Percentiles rank a stretch among this genome's conserved stretches.
These are phyloP conservation scores for Candida ficus DNA, from an alignment of 805 yeast species.

Conservation along the genomic window DNA sequence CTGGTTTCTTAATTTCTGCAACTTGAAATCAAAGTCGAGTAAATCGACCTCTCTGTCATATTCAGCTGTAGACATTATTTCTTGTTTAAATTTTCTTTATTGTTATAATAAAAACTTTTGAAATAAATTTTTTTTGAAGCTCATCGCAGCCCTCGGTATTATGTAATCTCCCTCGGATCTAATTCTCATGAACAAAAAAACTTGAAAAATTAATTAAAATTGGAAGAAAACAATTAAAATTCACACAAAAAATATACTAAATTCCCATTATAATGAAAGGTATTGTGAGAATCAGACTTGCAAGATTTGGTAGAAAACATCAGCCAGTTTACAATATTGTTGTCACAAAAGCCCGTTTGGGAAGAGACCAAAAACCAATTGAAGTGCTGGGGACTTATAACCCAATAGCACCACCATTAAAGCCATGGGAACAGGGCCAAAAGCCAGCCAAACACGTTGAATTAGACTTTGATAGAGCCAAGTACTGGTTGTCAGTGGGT, in stretches of 20 bases:
- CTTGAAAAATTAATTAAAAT: background rate
- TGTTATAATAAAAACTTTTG: too few relatives aligned
- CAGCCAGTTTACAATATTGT: conserved; percentile 90
- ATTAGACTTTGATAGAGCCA: conserved; percentile 82
- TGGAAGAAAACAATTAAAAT: background rate
- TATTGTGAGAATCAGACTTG: conserved; percentile 79
- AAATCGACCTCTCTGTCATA: conserved; percentile 20
- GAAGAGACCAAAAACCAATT: conserved; percentile 83
- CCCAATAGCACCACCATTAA: conserved; percentile 70
- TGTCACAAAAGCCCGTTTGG: conserved; percentile 69
- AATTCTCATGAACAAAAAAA: background rate
- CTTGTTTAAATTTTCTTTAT: background rate
- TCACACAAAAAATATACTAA: too few relatives aligned
- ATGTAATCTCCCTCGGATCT: too few relatives aligned
- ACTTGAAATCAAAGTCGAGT: conserved; percentile 45
- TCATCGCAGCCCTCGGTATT: conserved; percentile 9
- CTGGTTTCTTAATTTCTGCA: conserved; percentile 67
- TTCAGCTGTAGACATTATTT: conserved; percentile 3
- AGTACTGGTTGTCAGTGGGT: conserved; percentile 97
- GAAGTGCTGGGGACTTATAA: conserved; percentile 94
- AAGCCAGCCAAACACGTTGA: conserved; percentile 72
- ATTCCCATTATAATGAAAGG: conserved; percentile 49
- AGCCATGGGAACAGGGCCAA: conserved; percentile 52
- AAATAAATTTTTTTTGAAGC: conserved; percentile 8
- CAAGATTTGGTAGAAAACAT: conserved; percentile 86